Conservation (phyloP, 1,284 basidiomycete species). For the Ganoderma sinense region DNA sequence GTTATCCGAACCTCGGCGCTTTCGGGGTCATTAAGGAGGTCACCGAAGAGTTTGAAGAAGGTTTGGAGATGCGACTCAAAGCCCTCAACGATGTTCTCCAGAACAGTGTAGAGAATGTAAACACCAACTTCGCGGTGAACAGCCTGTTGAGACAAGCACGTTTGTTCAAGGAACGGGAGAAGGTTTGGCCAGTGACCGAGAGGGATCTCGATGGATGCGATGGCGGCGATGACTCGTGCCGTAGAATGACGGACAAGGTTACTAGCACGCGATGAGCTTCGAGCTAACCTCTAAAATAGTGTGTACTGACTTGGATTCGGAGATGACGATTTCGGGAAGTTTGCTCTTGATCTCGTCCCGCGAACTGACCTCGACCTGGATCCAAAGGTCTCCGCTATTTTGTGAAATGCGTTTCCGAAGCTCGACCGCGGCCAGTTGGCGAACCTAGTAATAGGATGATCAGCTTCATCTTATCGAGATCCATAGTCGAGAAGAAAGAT, state of each 20-base stretch:
- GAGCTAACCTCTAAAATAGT: neutral
- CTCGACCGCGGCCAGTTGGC: constrained; percentile 98
- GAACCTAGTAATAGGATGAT: constrained; percentile 64
- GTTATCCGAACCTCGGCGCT: constrained; percentile 93
- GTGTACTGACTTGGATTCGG: constrained; percentile 76
- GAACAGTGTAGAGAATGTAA: constrained; percentile 91
- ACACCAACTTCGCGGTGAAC: constrained; percentile 91
- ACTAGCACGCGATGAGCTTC: constrained; percentile 48
- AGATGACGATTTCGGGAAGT: constrained; percentile 82
- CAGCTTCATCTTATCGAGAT: neutral
- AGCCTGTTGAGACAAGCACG: constrained; percentile 74
- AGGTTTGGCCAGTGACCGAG: constrained; percentile 87
- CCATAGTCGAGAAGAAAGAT: neutral
- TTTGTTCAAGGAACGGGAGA: constrained; percentile 88
- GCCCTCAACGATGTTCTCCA: constrained; percentile 92
- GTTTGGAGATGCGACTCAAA: constrained; percentile 82
- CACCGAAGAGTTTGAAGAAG: constrained; percentile 86
- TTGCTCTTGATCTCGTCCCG: constrained; percentile 89
- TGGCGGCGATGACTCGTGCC: constrained; percentile 92
- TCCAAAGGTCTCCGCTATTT: constrained; percentile 89
- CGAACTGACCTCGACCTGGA: constrained; percentile 72
- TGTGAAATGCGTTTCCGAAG: constrained; percentile 90
- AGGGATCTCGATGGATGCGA: constrained; percentile 91
- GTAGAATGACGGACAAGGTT: constrained; percentile 90
- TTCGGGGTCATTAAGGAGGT: constrained; percentile 87